These are phyloP conservation scores for Decorospora gaudefroyi DNA, from an alignment of 2,329 filamentous ascomycete species.

Conservation along the genomic window DNA sequence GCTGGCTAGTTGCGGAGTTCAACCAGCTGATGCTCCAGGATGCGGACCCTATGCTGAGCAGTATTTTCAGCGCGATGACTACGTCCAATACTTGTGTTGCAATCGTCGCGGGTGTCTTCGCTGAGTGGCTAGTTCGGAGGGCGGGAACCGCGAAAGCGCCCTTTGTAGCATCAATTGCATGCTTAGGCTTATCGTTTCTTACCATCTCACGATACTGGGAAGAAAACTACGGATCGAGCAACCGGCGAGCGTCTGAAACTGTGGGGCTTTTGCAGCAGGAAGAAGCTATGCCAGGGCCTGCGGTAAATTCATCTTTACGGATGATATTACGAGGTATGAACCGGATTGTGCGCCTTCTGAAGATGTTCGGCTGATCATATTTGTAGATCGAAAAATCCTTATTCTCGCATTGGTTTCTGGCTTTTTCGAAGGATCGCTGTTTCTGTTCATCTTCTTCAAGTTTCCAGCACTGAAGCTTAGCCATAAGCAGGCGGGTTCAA, in stretches of 20 bases:
- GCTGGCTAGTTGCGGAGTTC: conserved; percentile 65
- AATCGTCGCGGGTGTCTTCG: conserved; percentile 58
- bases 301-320: conserved; percentile 29
- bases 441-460: conserved; percentile 68
- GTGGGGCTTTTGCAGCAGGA: conserved; percentile 35
- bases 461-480: conserved; percentile 57
- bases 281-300: conserved; percentile 25
- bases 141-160: conserved; percentile 59
- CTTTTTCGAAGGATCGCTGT: conserved; percentile 65
- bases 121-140: conserved; percentile 56
- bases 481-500: conserved; percentile 36
- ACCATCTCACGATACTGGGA: conserved; percentile 57
- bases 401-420: conserved; percentile 59
- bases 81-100: conserved; percentile 54
- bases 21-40: conserved; percentile 53
- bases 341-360: neutral
- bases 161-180: conserved; percentile 54
- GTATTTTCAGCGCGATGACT: conserved; percentile 61
- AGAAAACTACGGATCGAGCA: conserved; percentile 56
- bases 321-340: conserved; percentile 30
- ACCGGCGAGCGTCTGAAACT: conserved; percentile 23
- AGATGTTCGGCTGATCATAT: conserved; percentile 1
- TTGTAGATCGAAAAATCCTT: conserved; percentile 54
- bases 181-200: conserved; percentile 53
- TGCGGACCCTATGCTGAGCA: conserved; percentile 53